Evolutionary conservation across 768 basidiomycete genomes (phyloP), one percentile per base, ranked within the genome.

Genomic region (Mycena maculata): DNA sequence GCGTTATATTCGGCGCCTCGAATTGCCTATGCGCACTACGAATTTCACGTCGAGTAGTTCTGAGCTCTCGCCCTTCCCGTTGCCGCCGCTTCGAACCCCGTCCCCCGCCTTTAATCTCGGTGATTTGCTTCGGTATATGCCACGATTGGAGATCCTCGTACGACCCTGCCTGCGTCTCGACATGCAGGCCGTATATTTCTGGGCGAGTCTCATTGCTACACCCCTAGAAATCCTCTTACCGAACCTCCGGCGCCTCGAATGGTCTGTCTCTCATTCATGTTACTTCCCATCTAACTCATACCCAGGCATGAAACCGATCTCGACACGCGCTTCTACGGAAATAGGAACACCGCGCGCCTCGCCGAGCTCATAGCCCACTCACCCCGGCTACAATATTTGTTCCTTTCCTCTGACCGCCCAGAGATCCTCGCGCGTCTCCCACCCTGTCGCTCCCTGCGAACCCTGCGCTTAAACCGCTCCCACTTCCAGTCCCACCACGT

Each of bases 81-180:
- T 47, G 25, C 48, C 39, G 7, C 47, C 53, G 0, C 22, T 55
- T 12, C 10, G 5, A 25, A 5, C n/a, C 2, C 1, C 16, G 1
- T 18, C 55, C 9, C 8, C 42, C 22, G 6, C n/a, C 6, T 23
- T 42, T 5, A 42, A 22, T 0, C 57, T 66, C 3, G 44, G 22
- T 5, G 65, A 70, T 36, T 13, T 70, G 8, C 41, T 70, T 4
- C 41, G 20, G 4, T 25, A 42, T 13, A 63, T 60, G 23, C 60
- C 64, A 2, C 55, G 52, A 4, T 38, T 70, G 31, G 60, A 70
- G 61, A 50, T 60, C 13, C 39, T 70, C 33, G 71, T 84, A 25
- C 64, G 65, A 4, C 69, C 69, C 2, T 53, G 33, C 20, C 60
- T 70, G 3, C 69, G 33, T 30, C 56, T 70, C 15, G 69, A 70